These are phyloP conservation scores for Prototheca cutis DNA, from an alignment of 163 green algal genomes.

Conservation along the genomic window DNA sequence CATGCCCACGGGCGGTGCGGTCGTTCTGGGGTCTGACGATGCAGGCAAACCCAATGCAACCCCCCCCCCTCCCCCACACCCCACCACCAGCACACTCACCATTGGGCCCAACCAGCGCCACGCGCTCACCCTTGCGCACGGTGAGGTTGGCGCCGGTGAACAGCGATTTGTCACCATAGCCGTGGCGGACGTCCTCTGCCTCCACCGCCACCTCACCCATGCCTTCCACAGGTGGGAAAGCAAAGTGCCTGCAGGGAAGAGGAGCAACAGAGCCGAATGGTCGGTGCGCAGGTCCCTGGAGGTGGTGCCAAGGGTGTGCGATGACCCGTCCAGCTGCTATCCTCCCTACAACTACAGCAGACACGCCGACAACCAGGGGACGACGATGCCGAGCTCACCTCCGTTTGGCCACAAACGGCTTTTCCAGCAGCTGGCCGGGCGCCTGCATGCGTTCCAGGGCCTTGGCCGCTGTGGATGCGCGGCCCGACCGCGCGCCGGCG, in stretches of 20 bases:
- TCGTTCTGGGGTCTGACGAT: no score
- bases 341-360: no score
- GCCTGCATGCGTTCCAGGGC: conserved; percentile 76
- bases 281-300: no score
- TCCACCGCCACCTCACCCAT: conserved; percentile 76
- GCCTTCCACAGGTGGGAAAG: conserved; percentile 54
- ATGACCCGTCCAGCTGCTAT: no score
- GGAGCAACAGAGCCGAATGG: no score
- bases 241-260: conserved; percentile 17
- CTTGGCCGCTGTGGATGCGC: conserved; percentile 72
- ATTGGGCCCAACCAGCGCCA: conserved; percentile 85
- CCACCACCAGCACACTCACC: conserved; percentile 2
- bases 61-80: not conserved
- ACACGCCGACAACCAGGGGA: no score
- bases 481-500: conserved; percentile 67
- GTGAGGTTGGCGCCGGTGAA: conserved; percentile 74
- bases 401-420: conserved; percentile 88
- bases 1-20: no score
- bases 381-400: no score
- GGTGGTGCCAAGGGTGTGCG: no score
- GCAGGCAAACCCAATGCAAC: no score
- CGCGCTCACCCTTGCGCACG: conserved; percentile 81
- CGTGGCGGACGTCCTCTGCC: conserved; percentile 74
- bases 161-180: conserved; percentile 66
- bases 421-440: conserved; percentile 64